These are phyloP conservation scores for Saturnispora halmiae DNA, from an alignment of 805 yeast species.

Conservation along the genomic window DNA sequence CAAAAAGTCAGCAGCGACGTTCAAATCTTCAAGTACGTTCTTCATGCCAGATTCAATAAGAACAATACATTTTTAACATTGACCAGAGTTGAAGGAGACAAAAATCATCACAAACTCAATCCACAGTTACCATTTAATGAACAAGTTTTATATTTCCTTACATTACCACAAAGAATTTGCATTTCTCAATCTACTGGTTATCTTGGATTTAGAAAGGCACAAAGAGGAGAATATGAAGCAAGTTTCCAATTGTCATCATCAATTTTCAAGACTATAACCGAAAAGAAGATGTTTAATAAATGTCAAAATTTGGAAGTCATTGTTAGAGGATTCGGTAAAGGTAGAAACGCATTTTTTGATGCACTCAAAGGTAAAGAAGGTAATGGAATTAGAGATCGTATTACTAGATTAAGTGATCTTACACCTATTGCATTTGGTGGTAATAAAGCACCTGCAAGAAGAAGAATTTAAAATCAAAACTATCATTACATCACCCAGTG, in stretches of 20 bases:
- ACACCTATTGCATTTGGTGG: conserved; percentile 91
- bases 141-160: conserved; percentile 65
- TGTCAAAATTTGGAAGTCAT: conserved; percentile 62
- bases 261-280: conserved; percentile 59
- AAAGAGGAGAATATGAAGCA: conserved; percentile 90
- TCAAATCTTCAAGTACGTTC: conserved; percentile 49
- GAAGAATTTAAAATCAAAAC: conserved; percentile 52
- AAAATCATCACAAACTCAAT: conserved; percentile 47
- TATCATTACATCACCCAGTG: too few species aligned
- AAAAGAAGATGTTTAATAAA: conserved; percentile 33
- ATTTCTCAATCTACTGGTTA: conserved; percentile 70
- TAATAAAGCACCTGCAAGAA: conserved; percentile 68
- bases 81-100: conserved; percentile 60
- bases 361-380: conserved; percentile 92
- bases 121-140: conserved; percentile 51
- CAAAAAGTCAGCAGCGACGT: conserved; percentile 16
- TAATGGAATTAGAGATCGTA: conserved; percentile 48
- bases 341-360: conserved; percentile 75
- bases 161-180: conserved; percentile 68
- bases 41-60: conserved; percentile 68
- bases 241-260: conserved; percentile 74
- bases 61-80: conserved; percentile 80
- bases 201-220: conserved; percentile 81
- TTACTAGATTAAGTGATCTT: conserved; percentile 65
- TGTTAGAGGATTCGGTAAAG: conserved; percentile 77